A percentile compares a stretch with the other conserved stretches of the same genome.
These are phyloP conservation scores for Hyaloscypha hepaticicola DNA, from an alignment of 495 filamentous ascomycete species.

Conservation along the genomic window DNA sequence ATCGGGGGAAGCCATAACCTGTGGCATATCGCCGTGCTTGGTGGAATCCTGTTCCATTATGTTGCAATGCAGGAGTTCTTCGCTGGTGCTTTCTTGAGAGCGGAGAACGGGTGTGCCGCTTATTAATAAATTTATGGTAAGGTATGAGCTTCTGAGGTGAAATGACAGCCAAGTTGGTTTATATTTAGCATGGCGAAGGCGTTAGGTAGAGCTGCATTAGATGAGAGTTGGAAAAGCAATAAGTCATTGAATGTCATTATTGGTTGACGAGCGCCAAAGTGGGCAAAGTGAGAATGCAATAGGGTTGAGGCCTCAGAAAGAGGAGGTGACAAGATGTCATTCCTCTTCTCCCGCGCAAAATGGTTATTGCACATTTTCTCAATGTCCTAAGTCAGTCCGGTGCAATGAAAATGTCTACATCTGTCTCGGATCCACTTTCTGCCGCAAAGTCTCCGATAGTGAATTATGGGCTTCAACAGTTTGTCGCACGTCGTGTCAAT, in stretches of 20 bases:
- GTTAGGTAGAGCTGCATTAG: conserved; percentile 7
- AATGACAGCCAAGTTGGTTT: not conserved
- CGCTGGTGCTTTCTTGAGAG: conserved; percentile 73
- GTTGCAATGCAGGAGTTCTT: conserved; percentile 96
- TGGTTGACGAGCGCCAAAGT: not conserved
- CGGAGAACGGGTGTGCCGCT: conserved; percentile 48
- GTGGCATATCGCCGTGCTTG: conserved; percentile 94
- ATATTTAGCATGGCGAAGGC: conserved; percentile 18
- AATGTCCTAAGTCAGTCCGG: not conserved
- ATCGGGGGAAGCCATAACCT: conserved; percentile 93
- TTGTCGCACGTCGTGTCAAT: too few species aligned
- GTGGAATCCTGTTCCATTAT: conserved; percentile 97
- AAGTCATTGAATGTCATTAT: not conserved
- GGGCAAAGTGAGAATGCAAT: not conserved
- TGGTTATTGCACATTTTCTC: not conserved
- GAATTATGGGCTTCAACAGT: too few species aligned
- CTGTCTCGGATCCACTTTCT: too few species aligned
- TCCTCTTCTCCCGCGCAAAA: not conserved
- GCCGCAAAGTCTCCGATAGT: too few species aligned
- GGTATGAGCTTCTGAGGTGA: not conserved
- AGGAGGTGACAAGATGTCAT: conserved; percentile 7
- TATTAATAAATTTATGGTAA: conserved; percentile 14
- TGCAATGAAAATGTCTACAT: not conserved
- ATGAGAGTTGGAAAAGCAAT: not conserved
- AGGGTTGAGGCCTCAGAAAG: not conserved